Base-by-base conservation (phyloP, 495 filamentous ascomycete genomes). In the Extremus antarcticus region DNA sequence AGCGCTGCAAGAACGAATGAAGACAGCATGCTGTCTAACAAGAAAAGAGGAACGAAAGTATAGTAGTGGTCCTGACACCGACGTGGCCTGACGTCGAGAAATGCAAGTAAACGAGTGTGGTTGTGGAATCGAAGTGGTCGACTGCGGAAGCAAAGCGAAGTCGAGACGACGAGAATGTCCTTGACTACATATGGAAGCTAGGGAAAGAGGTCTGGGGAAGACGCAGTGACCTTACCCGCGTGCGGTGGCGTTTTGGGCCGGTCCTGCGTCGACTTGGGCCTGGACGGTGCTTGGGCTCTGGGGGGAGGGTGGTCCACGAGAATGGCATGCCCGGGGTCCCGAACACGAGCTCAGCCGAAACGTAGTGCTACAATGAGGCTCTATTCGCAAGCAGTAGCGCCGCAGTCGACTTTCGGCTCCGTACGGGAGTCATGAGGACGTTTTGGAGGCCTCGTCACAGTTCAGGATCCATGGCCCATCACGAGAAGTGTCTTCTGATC, bases 21-120 rank as follows among this genome's bases (percentile, higher is more conserved):
- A 17, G 41, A 32, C 47, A 50, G 23, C 47, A 29, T 50, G 47
- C 23, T 50, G 11, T 24, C 10, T 11, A 17, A 45, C 8, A 21
- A n/a, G 16, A 20, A 29, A 10, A 50, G 21, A 17, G 35, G 21
- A 32, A 50, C 19, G 47, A 50, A 15, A 20, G 45, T 20, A 23
- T 47, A 3, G 23, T 47, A 11, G n/a, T 25, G 47, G 3, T n/a
- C 41, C 35, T 48, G 13, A 32, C 47, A 32, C 15, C 4, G 47
- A 50, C 47, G 47, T 50, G n/a, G 24, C 47, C 47, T 25, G 47
- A 50, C 47, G 47, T 50, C 47, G n/a, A 29, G n/a, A 16, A 32
- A 9, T 25, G 45, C 19, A 24, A 16, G 45, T 47, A 11, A 50
- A 50, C 21, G 47, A 50, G 47, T 25, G 47, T 16, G 11, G 2